Conservation (phyloP, 176 grass and related monocot species). For the Oryza coarctata region DNA sequence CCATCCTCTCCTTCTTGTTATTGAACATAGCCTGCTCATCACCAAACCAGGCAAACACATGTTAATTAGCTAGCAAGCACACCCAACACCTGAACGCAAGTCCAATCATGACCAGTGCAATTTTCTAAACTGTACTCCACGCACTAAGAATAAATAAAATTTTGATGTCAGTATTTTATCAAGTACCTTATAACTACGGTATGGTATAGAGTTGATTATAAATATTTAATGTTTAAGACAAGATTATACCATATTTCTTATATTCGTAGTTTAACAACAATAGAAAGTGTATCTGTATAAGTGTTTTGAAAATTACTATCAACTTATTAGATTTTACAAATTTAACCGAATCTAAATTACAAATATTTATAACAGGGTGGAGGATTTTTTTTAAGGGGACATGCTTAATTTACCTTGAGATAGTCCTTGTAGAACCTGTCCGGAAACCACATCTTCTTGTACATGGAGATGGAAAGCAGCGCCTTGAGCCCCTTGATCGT, state of each 20-base stretch:
- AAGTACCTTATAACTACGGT: no score
- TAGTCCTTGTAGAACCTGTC: conserved; percentile 80
- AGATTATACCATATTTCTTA: no score
- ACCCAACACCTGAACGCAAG: background rate
- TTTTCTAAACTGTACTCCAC: background rate
- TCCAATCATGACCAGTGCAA: background rate
- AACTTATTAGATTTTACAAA: no score
- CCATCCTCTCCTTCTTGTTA: conserved; percentile 68
- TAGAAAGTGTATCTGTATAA: no score
- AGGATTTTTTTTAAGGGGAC: background rate
- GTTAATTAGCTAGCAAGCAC: background rate
- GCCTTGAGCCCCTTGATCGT: conserved; percentile 72
- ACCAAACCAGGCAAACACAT: background rate
- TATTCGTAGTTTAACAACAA: no score
- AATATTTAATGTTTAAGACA: no score
- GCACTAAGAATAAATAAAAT: background rate
- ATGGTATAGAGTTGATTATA: no score
- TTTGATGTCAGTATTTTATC: background rate
- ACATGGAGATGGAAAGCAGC: conserved; percentile 70
- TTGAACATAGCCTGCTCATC: conserved; percentile 70
- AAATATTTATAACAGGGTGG: no score
- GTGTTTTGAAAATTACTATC: no score
- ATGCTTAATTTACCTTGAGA: conserved; percentile 55
- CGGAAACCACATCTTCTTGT: conserved; percentile 87
- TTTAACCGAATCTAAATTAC: no score